Evolutionary conservation across 306 rosid species (phyloP), one percentile per base, ranked within the genome.

Genomic region (Vigna mungo): DNA sequence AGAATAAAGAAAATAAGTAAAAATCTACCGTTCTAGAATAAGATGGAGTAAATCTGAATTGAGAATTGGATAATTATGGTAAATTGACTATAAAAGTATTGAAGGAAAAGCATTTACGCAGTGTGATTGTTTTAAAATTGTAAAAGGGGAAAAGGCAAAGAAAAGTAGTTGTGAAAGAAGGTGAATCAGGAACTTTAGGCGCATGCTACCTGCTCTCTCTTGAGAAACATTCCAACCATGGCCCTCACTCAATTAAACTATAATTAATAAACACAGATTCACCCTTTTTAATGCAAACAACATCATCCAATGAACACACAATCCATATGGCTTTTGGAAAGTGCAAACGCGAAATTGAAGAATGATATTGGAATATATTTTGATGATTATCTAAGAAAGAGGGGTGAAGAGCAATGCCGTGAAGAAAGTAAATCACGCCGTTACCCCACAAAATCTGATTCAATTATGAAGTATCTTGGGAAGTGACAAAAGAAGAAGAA

Each of bases 141-240:
- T 27, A 1, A 27, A 41, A 77, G 37, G 12, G 47, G n/a, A 68
- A 68, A 77, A 68, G 68, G 48, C 9, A 18, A 76, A 47, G 5
- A 77, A 23, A 39, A 44, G 25, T 30, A n/a, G 55, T 11, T 5
- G 43, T 21, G 66, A 41, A 65, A 39, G 12, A 5, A 25, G 54
- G 16, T 23, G 9, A 30, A 7, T 6, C 54, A 37, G 39, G 41
- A 8, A 74, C 80, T 85, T 70, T 81, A 68, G 21, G 54, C 73
- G 68, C 82, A 73, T 85, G 82, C 72, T 62, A 52, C 73, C 12
- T 84, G 89, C 82, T 73, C 56, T 81, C 75, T 81, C 67, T 72
- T 58, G 1, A 54, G 80, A 81, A 85, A 88, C 89, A 88, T 88
- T 86, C 82, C 84, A 76, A 51, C 51, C 37, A 2, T 52, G 79